These are phyloP conservation scores for Bipolaris cookei DNA, from an alignment of 2,329 filamentous ascomycete species.

Conservation along the genomic window DNA sequence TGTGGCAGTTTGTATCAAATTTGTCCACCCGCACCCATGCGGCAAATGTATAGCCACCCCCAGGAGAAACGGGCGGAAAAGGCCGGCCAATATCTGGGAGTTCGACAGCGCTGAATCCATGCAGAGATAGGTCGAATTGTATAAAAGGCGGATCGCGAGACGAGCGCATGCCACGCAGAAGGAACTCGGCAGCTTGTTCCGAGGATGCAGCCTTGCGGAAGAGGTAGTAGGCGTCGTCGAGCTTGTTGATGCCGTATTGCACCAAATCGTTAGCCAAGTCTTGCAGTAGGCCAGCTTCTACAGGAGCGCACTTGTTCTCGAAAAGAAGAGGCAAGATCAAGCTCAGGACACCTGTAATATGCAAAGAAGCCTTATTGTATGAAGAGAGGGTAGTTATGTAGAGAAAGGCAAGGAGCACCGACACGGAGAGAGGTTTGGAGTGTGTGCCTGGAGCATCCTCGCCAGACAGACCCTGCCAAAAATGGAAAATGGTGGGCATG, in stretches of 20 bases:
- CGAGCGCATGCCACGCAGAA: constrained; percentile 73
- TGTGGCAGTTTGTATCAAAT: constrained; percentile 85
- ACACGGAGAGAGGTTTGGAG: constrained; percentile 46
- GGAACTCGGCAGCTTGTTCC: constrained; percentile 67
- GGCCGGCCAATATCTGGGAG: constrained; percentile 80
- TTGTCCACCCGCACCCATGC: constrained; percentile 88
- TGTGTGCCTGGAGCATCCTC: constrained; percentile 39
- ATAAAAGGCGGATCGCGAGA: constrained; percentile 84
- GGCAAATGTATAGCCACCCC: constrained; percentile 84
- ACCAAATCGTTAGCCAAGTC: constrained; percentile 73
- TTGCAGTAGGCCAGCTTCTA: constrained; percentile 58
- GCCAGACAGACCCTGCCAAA: constrained; percentile 47
- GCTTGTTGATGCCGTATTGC: constrained; percentile 74
- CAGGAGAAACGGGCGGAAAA: constrained; percentile 79
- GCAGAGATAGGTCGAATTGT: constrained; percentile 88
- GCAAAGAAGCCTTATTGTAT: constrained; percentile 48
- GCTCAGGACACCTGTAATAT: constrained; percentile 46
- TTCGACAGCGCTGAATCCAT: constrained; percentile 90
- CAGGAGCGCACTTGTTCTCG: constrained; percentile 41
- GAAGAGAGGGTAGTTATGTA: constrained; percentile 45
- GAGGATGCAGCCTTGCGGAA: constrained; percentile 63
- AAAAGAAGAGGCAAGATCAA: constrained; percentile 46
- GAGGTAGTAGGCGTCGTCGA: constrained; percentile 84
- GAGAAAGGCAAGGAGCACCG: constrained; percentile 46
- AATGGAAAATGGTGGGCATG: constrained; percentile 48